Percentiles rank a stretch among this genome's conserved stretches.
These are phyloP conservation scores for Penicillium fimorum DNA, from an alignment of 495 filamentous ascomycete genomes.

Conservation along the genomic window DNA sequence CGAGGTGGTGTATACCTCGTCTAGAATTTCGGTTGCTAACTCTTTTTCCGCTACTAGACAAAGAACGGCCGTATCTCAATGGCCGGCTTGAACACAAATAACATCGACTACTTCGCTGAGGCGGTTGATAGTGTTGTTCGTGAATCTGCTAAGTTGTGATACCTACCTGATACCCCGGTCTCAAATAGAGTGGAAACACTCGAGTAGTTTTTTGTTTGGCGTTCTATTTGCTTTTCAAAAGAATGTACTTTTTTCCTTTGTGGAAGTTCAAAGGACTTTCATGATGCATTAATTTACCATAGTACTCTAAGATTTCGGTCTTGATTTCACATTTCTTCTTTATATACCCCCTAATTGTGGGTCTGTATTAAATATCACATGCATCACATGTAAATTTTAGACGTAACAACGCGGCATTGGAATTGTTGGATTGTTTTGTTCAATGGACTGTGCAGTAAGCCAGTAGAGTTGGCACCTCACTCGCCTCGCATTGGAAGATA, in stretches of 20 bases:
- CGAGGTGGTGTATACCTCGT: not conserved
- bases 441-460: not conserved
- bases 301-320: not conserved
- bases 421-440: not conserved
- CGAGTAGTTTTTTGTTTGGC: constrained; percentile 4
- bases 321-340: not conserved
- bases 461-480: not conserved
- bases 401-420: not conserved
- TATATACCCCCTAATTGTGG: not conserved
- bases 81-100: constrained; percentile 88
- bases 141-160: constrained; percentile 44
- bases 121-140: constrained; percentile 84
- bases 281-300: not conserved
- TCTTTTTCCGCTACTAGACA: constrained; percentile 45
- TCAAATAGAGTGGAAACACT: constrained; percentile 1
- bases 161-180: constrained; percentile 8
- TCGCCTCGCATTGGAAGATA: not conserved
- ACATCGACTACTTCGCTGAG: constrained; percentile 88
- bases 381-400: not conserved
- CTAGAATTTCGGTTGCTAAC: constrained; percentile 12
- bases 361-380: not conserved
- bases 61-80: constrained; percentile 98
- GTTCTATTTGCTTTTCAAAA: constrained; percentile 5
- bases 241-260: not conserved
- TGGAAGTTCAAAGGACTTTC: not conserved